Evolutionary conservation across 768 basidiomycete species (phyloP), one percentile per base, ranked within the genome.

Genomic region (Pleurotus giganteus): DNA sequence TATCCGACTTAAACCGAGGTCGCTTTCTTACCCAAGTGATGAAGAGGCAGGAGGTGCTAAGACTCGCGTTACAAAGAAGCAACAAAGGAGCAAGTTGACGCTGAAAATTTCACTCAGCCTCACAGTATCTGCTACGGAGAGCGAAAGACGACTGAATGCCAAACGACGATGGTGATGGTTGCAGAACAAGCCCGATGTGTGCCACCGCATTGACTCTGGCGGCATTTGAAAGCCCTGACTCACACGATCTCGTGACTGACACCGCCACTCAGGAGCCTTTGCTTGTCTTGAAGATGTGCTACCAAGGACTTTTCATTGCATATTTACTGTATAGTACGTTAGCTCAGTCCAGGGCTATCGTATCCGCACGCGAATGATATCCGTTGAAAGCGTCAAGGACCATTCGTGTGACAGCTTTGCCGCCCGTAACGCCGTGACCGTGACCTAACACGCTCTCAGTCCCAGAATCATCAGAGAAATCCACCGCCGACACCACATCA

Each of bases 111-210:
- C 72, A 71, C 75, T 69, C 62, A 58, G 72, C 73, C 72, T 74
- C 76, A 80, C 79, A 77, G 76, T 76, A 74, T 67, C 76, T 74
- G 75, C 66, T 69, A 66, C 65, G 63, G 63, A 67, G 65, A 67
- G 65, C 62, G 69, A 67, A 54, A 62, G 69, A 69, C 51, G 70
- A 66, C 66, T 64, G 63, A 70, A 65, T 66, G 46, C 46, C 66
- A 63, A 60, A 67, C 60, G 63, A 64, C 65, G 71, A 67, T 69
- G 69, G 64, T 73, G 72, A 70, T 70, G 69, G 72, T 67, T 68
- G 53, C 12, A 62, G 61, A 63, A 66, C 57, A 67, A 66, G 68
- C 58, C 46, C 12, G 60, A 43, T 23, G 21, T 15, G 39, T 47
- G 46, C 46, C 46, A 47, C 46, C 46, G 28, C 46, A 47, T 27